phyloP scores from a whole-genome alignment of 2,329 filamentous ascomycete genomes.

The Xylariaceae sp. region DNA sequence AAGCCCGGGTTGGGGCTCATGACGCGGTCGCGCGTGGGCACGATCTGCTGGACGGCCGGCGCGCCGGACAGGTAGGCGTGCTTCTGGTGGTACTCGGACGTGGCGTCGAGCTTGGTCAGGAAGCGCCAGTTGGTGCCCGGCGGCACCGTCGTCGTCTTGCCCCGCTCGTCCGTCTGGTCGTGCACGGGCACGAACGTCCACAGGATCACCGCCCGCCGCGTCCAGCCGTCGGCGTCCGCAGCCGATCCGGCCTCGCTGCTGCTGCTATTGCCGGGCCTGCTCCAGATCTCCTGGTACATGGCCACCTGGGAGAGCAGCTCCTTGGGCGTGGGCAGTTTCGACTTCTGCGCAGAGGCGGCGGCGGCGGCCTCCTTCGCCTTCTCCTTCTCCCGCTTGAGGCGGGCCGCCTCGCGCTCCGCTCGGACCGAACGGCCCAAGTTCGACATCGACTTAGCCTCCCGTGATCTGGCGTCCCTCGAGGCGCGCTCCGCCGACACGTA shows the following conservation, averaged over 20 bases:
- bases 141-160: slow-evolving; percentile 38
- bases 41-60: slow-evolving; percentile 26
- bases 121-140: slow-evolving; percentile 54
- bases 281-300: slow-evolving; percentile 63
- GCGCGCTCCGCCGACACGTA: slow-evolving; percentile 34
- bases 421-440: slow-evolving; percentile 17
- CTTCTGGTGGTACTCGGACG: slow-evolving; percentile 51
- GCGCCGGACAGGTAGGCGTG: slow-evolving; percentile 29
- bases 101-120: slow-evolving; percentile 52
- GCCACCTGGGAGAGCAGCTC: slow-evolving; percentile 53
- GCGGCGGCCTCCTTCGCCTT: slow-evolving; percentile 15
- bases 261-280: too few species aligned
- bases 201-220: slow-evolving; percentile 51
- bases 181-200: slow-evolving; percentile 55
- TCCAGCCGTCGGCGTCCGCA: slow-evolving; percentile 33
- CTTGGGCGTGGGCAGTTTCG: slow-evolving; percentile 27
- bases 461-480: slow-evolving; percentile 16
- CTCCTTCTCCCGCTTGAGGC: slow-evolving; percentile 28
- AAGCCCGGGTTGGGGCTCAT: slow-evolving; percentile 46
- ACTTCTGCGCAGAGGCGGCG: slow-evolving; percentile 8
- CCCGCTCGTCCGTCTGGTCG: slow-evolving; percentile 35
- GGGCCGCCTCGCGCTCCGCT: slow-evolving; percentile 18
- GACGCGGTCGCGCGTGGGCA: slow-evolving; percentile 36
- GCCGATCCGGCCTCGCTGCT: slow-evolving; percentile 26
- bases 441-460: slow-evolving; percentile 15